Evolutionary conservation across 2,329 filamentous ascomycete species (phyloP), one percentile per base, ranked within the genome.

Genomic region (Leptographium procerum): DNA sequence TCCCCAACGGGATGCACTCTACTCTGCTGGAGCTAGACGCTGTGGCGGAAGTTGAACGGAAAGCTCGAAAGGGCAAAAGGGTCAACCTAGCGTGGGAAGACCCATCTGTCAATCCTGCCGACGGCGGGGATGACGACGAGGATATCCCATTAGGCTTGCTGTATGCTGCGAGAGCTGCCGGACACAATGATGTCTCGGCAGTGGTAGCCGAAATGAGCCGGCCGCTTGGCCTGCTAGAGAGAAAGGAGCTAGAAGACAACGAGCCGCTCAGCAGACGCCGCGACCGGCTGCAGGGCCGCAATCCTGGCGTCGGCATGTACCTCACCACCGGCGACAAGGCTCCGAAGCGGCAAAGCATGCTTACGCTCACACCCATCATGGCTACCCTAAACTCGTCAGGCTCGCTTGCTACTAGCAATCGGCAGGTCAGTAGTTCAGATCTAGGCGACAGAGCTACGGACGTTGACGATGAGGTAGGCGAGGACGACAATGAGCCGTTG

Each of bases 31-130:
- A 99, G 68, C 81, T 97, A 64, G 92, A 99, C 67, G 88, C 90
- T 0, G 89, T 96, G 31, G 89, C 89, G 26, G 88, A 96, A 70
- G 81, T 91, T 28, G 88, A 96, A 69, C 86, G 85, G 64, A 84
- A 86, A 63, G 80, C 87, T 31, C 83, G 92, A 43, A 81, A 86
- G 65, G 80, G 81, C 59, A 88, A 88, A 67, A 88, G 86, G 59
- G 84, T 96, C 36, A 89, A 89, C 60, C 78, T 99, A 36, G 94
- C 92, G 1, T 99, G 94, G 94, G 91, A 97, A 71, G 86, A 87
- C 55, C 79, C 80, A 1, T 72, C 74, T 14, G 74, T 76, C 9
- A 75, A 80, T 57, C 66, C 69, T 2, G 69, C 67, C 24, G 74
- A 75, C 28, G 71, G 72, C 3, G 77, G 77, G 0, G 83, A 84